A percentile compares a stretch with the other conserved stretches of the same genome.
These are phyloP conservation scores for Eudorina sp. DNA, from an alignment of 139 green algal genomes.

Conservation along the genomic window DNA sequence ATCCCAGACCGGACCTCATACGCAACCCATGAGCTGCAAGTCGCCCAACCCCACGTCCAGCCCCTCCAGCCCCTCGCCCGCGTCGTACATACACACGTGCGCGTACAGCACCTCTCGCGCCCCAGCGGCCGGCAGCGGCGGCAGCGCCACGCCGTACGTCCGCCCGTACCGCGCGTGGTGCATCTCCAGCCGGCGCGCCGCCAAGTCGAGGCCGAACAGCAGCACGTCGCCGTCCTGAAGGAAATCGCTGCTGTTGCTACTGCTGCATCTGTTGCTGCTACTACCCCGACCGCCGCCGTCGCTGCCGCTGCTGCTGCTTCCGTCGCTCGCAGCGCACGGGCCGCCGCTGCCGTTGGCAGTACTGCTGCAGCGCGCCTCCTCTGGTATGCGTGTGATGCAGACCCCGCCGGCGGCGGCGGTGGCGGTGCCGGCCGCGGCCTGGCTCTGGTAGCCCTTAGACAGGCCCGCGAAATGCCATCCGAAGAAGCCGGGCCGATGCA, in stretches of 20 bases:
- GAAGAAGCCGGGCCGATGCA: background rate
- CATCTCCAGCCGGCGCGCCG: slow-evolving; percentile 1
- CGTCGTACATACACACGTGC: slow-evolving; percentile 19
- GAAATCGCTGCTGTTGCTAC: background rate
- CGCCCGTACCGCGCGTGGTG: background rate
- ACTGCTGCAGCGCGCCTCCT: background rate
- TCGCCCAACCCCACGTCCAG: background rate
- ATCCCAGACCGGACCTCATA: too few relatives aligned
- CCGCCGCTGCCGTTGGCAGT: background rate
- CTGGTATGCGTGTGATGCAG: background rate
- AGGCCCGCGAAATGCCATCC: background rate
- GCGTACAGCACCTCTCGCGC: background rate
- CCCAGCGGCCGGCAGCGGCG: background rate
- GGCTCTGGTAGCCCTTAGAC: background rate
- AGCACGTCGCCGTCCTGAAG: background rate
- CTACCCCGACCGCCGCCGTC: too few relatives aligned
- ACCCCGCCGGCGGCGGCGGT: background rate
- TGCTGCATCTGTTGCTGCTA: too few relatives aligned
- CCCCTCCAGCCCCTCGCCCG: background rate
- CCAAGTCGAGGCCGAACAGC: background rate
- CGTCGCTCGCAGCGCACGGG: background rate
- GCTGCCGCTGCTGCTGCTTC: too few relatives aligned
- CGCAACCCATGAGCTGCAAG: background rate
- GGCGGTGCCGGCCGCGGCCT: background rate
- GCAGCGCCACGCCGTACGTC: background rate